These are phyloP conservation scores for Myriangium duriaei DNA, from an alignment of 2,329 filamentous ascomycete genomes.

Conservation along the genomic window DNA sequence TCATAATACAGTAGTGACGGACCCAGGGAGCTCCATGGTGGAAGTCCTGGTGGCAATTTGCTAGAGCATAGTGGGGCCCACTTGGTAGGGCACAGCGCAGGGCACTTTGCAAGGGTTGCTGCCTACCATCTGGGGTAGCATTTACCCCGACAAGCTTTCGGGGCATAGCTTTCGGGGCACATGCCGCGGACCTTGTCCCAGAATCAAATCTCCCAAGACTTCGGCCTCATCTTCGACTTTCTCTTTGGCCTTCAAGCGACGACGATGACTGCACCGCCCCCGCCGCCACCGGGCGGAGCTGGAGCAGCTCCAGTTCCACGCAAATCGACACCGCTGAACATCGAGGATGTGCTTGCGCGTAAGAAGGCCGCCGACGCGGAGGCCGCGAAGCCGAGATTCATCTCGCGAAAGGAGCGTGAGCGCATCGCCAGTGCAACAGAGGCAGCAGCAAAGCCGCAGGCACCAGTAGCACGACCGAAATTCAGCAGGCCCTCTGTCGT, in stretches of 20 bases:
- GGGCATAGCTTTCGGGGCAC: no score
- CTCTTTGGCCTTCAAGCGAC: not conserved
- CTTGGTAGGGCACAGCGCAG: no score
- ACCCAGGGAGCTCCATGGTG: no score
- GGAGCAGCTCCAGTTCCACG: constrained; percentile 27
- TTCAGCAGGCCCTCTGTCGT: constrained; percentile 7
- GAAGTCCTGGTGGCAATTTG: no score
- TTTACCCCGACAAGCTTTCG: no score
- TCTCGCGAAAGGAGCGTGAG: constrained; percentile 73
- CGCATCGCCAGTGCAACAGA: constrained; percentile 70
- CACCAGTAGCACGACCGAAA: constrained; percentile 5
- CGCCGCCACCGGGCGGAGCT: constrained; percentile 16
- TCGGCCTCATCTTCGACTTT: no score
- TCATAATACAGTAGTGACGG: no score
- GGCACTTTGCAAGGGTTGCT: no score
- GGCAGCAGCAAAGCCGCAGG: constrained; percentile 43
- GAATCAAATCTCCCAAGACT: no score
- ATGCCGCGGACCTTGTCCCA: no score
- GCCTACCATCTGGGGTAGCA: no score
- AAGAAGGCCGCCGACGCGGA: constrained; percentile 79
- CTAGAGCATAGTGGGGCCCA: no score
- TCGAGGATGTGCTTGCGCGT: constrained; percentile 73
- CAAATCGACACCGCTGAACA: constrained; percentile 51
- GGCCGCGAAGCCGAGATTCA: constrained; percentile 72
- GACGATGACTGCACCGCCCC: constrained; percentile 8